Base-by-base conservation (phyloP, 768 basidiomycete genomes). In the Leccinum boreale region DNA sequence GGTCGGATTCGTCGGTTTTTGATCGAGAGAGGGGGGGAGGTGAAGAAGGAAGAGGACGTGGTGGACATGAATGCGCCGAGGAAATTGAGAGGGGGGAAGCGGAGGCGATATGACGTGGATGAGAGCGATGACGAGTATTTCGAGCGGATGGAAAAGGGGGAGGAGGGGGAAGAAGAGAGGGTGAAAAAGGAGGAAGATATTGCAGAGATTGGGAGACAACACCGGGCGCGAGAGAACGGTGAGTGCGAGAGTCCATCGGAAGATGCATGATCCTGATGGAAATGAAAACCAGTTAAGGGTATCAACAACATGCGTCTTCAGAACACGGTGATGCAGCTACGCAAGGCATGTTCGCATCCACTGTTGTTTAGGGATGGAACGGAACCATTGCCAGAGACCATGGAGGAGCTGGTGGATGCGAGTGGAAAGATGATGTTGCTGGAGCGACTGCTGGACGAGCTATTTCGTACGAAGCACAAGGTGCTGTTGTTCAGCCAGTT, bases 401-500 rank as follows among this genome's bases (percentile, higher is more conserved):
- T 90, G 62, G 86, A 90, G 24, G 86, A 94, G 65, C 77, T 98
- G 31, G 84, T 95, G 24, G 86, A 89, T 56, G 85, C 85, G 1
- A 93, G 90, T 56, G 97, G 97, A 17, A 99, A 99, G 79, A 98
- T 98, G 96, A 88, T 98, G 80, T 77, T 99, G 3, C 82, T 99
- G 1, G 91, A 98, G 61, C 84, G 94, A 6, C 76, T 99, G 9
- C 80, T 99, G 8, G 83, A 83, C 31, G 94, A 87, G 56, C 74
- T 99, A 29, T 92, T 98, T 73, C 77, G 75, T 39, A 76, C 86
- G 3, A 83, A 81, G 8, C 94, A 96, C 73, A 96, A 94, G 68
- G 90, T 92, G 0, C 74, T 94, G n/a, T 67, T 90, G 12, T 91
- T 90, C 73, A 92, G 90, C 57, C 96, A 99, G 73, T 98, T 99